These are phyloP conservation scores for Saccharomycopsis sp. DNA, from an alignment of 805 yeast species.

Conservation along the genomic window DNA sequence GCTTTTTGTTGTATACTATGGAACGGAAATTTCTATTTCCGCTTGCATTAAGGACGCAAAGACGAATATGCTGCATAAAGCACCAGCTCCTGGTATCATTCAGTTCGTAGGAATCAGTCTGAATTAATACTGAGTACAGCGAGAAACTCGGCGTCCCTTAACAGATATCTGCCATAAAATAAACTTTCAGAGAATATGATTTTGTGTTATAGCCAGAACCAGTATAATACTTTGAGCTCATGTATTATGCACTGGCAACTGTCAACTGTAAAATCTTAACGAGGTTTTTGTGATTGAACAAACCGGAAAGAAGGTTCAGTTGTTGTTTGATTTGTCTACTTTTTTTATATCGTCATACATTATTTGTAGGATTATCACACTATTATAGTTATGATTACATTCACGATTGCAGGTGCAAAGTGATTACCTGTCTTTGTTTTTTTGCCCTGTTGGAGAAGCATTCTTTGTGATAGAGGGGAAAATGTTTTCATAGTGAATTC, in stretches of 20 bases:
- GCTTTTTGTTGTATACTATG: too few species aligned
- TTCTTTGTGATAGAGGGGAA: neutral
- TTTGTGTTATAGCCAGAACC: neutral
- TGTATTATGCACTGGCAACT: neutral
- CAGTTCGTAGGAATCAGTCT: too few species aligned
- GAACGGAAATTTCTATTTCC: too few species aligned
- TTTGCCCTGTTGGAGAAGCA: too few species aligned
- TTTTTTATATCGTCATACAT: neutral
- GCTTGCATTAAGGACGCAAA: too few species aligned
- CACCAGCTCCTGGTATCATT: too few species aligned
- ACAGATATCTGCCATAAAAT: neutral
- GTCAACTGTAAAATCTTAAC: neutral
- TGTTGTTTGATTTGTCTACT: neutral
- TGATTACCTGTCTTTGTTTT: neutral
- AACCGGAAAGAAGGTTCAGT: neutral
- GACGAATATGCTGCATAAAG: too few species aligned
- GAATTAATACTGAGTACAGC: too few species aligned
- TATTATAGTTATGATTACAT: neutral
- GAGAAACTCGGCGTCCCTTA: neutral
- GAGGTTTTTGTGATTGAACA: neutral
- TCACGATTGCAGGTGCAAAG: neutral
- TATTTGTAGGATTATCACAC: neutral
- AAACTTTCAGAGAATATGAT: neutral
- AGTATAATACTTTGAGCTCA: neutral
- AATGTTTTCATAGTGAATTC: too few species aligned